phyloP scores from a whole-genome alignment of 148 eudicot species.

The Gaultheria prostrata region DNA sequence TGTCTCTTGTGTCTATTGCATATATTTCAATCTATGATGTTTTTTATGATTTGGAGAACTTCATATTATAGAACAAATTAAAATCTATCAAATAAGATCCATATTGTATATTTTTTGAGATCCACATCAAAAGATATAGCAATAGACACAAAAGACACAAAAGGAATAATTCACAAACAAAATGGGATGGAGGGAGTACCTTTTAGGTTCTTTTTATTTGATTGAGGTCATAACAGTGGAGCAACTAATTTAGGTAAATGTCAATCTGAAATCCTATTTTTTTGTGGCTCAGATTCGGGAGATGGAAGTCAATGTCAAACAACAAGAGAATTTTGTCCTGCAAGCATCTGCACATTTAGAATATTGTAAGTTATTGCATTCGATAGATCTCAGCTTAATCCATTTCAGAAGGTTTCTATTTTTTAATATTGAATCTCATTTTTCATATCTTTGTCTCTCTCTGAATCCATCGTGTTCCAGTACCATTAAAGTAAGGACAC shows the following conservation, averaged over 20 bases:
- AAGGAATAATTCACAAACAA: too few relatives aligned
- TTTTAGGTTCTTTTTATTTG: neutral
- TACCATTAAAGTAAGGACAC: too few relatives aligned
- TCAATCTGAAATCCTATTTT: neutral
- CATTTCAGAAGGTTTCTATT: slow-evolving; percentile 1
- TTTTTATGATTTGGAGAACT: too few relatives aligned
- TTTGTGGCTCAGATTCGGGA: slow-evolving; percentile 59
- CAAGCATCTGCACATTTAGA: slow-evolving; percentile 60
- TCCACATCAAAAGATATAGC: too few relatives aligned
- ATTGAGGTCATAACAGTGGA: neutral
- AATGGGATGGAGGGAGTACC: too few relatives aligned
- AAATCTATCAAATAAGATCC: too few relatives aligned
- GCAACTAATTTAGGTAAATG: neutral
- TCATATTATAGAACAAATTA: too few relatives aligned
- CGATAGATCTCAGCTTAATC: neutral
- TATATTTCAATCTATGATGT: too few relatives aligned
- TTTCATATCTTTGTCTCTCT: neutral
- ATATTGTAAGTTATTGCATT: slow-evolving; percentile 39
- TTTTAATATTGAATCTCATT: neutral
- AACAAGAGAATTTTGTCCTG: slow-evolving; percentile 54
- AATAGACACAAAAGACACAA: too few relatives aligned
- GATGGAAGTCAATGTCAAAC: slow-evolving; percentile 60
- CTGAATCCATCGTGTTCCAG: too few relatives aligned
- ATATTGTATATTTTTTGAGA: too few relatives aligned
- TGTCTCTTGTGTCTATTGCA: too few relatives aligned